Evolutionary conservation across 1,139 yeast genomes (phyloP).

Genomic region (Taiozyma onychis): DNA sequence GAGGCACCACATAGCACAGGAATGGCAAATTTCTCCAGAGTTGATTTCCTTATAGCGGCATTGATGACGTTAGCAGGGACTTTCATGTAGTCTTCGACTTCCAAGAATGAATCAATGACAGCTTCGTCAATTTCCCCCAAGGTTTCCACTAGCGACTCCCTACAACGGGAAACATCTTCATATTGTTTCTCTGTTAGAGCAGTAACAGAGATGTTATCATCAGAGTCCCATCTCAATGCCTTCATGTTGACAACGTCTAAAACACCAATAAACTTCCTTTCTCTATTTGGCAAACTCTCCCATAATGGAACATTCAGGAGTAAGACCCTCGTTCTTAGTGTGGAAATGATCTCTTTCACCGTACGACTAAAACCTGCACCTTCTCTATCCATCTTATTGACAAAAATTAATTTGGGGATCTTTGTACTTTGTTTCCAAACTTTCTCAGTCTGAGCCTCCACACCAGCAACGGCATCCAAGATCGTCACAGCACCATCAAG

Average conservation of each 20-base stretch:
- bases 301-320: constrained; percentile 79
- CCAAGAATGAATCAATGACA: constrained; percentile 71
- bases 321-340: constrained; percentile 69
- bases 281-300: constrained; percentile 31
- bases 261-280: constrained; percentile 66
- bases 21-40: constrained; percentile 50
- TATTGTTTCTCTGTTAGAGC: constrained; percentile 37
- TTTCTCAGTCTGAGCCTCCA: constrained; percentile 95
- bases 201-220: constrained; percentile 50
- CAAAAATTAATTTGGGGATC: constrained; percentile 71
- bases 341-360: constrained; percentile 76
- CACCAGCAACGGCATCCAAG: constrained; percentile 95
- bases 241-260: constrained; percentile 72
- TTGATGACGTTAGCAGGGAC: constrained; percentile 49
- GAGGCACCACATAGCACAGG: constrained; percentile 95
- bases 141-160: constrained; percentile 79
- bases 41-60: constrained; percentile 56
- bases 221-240: constrained; percentile 55
- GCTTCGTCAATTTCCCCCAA: constrained; percentile 77
- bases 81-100: constrained; percentile 61
- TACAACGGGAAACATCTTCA: constrained; percentile 48
- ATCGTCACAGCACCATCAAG: constrained; percentile 92
- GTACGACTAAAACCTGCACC: constrained; percentile 95
- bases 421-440: constrained; percentile 87
- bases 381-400: constrained; percentile 93